phyloP scores from a whole-genome alignment of 768 basidiomycete species.

The Boletus speciosus region DNA sequence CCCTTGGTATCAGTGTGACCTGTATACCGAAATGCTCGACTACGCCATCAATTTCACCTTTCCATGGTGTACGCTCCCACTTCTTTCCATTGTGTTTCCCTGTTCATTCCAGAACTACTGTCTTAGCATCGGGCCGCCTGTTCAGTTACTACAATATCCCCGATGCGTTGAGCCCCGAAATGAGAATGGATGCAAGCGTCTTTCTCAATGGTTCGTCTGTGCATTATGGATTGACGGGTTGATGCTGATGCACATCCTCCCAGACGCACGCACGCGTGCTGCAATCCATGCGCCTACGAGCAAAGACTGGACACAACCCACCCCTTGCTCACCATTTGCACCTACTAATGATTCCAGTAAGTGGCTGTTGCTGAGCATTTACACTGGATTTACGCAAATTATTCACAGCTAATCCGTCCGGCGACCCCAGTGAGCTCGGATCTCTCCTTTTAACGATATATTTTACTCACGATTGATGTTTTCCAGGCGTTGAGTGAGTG shows the following conservation, averaged over 20 bases:
- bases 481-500: constrained; percentile 35
- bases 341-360: no score
- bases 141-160: constrained; percentile 48
- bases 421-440: constrained; percentile 33
- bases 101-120: background rate
- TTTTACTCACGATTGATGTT: background rate
- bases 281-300: no score
- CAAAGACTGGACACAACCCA: no score
- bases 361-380: no score
- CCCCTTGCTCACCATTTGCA: no score
- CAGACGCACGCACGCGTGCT: no score
- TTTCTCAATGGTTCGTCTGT: background rate
- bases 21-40: constrained; percentile 61
- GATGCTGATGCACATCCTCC: background rate
- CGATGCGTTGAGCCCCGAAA: background rate
- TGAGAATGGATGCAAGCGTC: background rate
- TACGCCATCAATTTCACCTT: constrained; percentile 69
- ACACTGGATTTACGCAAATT: background rate
- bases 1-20: constrained; percentile 58
- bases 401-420: constrained; percentile 7
- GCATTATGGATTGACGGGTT: background rate
- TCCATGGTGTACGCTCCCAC: constrained; percentile 45
- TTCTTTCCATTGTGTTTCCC: no score
- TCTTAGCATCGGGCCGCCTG: constrained; percentile 18
- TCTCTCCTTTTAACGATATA: background rate